Conservation (phyloP, 371 early-diverging fungal genomes). For the Rhizopus delemar region DNA sequence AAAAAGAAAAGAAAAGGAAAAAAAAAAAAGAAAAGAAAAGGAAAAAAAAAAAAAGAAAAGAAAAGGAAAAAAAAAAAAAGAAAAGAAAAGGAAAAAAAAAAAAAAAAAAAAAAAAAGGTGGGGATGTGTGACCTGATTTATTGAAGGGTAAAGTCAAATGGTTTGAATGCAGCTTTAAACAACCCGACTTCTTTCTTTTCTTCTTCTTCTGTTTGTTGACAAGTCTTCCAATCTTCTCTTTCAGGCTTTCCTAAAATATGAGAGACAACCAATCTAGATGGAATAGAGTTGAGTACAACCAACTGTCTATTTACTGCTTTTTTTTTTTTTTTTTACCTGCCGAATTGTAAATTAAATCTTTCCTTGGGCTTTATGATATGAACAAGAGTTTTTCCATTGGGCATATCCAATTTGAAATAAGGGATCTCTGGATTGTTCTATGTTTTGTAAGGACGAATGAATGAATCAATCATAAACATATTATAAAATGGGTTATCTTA, state of each 20-base stretch:
- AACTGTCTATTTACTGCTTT: constrained; percentile 2
- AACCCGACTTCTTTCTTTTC: constrained; percentile 54
- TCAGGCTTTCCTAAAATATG: constrained; percentile 62
- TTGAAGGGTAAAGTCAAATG: constrained; percentile 54
- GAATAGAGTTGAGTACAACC: background rate
- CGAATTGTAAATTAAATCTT: constrained; percentile 72
- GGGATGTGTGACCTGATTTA: background rate
- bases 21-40: background rate
- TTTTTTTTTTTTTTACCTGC: constrained; percentile 44
- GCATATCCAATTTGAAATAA: constrained; percentile 70
- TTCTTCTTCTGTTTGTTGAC: constrained; percentile 58
- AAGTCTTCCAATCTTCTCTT: constrained; percentile 75
- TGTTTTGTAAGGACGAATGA: background rate
- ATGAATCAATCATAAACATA: background rate
- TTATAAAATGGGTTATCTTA: constrained; percentile 21
- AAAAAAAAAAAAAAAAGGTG: background rate
- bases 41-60: background rate
- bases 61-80: too few relatives aligned
- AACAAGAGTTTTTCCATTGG: constrained; percentile 49
- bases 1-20: background rate
- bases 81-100: too few relatives aligned
- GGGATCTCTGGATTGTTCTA: constrained; percentile 37
- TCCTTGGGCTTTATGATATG: constrained; percentile 47
- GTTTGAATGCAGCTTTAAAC: constrained; percentile 60
- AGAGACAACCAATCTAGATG: constrained; percentile 58